A percentile compares a stretch with the other conserved stretches of the same genome.
These are phyloP conservation scores for Penicillium longicatenatum DNA, from an alignment of 495 filamentous ascomycete species.

Conservation along the genomic window DNA sequence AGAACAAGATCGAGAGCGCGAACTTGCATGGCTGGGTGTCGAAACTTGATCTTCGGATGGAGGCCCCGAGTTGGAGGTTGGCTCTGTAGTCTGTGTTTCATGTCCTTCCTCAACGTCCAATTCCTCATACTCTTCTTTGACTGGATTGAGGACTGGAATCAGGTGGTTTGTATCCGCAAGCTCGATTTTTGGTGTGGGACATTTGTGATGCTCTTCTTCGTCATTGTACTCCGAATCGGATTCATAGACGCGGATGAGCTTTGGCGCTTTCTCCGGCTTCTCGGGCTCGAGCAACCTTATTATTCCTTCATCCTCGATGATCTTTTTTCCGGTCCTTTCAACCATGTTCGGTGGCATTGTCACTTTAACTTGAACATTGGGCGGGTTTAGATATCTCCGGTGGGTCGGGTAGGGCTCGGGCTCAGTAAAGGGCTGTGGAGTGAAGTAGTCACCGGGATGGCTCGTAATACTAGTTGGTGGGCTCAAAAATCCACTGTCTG, in stretches of 20 bases:
- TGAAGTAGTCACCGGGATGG: background rate
- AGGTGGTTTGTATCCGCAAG: background rate
- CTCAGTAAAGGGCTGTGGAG: background rate
- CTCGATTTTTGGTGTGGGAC: background rate
- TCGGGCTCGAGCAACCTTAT: slow-evolving; percentile 3
- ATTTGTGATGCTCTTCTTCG: background rate
- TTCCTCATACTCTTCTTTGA: background rate
- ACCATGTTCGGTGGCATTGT: background rate
- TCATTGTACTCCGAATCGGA: background rate
- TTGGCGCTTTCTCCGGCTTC: slow-evolving; percentile 8
- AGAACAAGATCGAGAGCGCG: background rate
- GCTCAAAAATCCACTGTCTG: background rate
- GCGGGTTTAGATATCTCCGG: background rate
- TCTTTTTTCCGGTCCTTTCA: background rate
- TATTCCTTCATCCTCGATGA: background rate
- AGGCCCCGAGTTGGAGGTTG: background rate
- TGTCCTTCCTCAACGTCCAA: background rate
- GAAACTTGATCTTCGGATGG: background rate
- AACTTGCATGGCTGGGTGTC: background rate
- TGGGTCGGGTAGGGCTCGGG: background rate
- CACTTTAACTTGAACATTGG: background rate
- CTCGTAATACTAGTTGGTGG: background rate
- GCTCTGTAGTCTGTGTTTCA: background rate
- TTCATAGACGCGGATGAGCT: slow-evolving; percentile 12
- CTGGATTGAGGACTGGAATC: background rate